Evolutionary conservation across 2,329 filamentous ascomycete genomes (phyloP).

Genomic region (Ophiostoma himal-ulmi): DNA sequence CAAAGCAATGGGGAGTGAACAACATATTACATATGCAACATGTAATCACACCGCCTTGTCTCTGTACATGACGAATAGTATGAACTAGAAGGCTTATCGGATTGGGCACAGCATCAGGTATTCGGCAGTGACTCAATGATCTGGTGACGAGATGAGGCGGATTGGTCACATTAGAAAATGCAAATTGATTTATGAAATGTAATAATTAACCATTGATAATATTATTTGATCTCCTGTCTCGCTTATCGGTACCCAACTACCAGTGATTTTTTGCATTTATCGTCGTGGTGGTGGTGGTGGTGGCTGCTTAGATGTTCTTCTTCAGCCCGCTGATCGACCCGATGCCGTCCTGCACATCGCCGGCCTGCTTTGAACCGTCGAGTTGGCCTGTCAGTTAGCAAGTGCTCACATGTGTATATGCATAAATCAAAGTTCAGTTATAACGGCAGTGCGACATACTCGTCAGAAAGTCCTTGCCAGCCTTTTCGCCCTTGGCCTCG

Average conservation of each 20-base stretch:
- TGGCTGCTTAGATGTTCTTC: constrained; percentile 29
- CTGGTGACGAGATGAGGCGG: not conserved
- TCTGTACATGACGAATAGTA: not conserved
- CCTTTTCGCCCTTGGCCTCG: constrained; percentile 36
- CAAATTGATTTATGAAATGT: not conserved
- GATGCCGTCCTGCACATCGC: constrained; percentile 31
- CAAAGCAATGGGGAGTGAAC: not conserved
- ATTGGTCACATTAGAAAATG: too few relatives aligned
- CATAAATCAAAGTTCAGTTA: not conserved
- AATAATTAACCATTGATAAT: not conserved
- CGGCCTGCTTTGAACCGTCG: constrained; percentile 36
- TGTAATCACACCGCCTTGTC: not conserved
- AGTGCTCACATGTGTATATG: not conserved
- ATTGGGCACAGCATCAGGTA: not conserved
- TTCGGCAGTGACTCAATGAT: not conserved
- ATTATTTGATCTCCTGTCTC: not conserved
- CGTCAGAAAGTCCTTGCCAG: constrained; percentile 37
- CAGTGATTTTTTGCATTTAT: not conserved
- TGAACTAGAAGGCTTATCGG: not conserved
- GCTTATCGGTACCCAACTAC: not conserved
- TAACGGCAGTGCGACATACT: constrained; percentile 28
- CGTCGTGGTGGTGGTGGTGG: not conserved
- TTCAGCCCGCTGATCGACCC: constrained; percentile 32
- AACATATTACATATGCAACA: not conserved
- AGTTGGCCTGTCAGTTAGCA: constrained; percentile 29